Evolutionary conservation across 306 rosid species (phyloP).

Genomic region (Coriaria nepalensis): DNA sequence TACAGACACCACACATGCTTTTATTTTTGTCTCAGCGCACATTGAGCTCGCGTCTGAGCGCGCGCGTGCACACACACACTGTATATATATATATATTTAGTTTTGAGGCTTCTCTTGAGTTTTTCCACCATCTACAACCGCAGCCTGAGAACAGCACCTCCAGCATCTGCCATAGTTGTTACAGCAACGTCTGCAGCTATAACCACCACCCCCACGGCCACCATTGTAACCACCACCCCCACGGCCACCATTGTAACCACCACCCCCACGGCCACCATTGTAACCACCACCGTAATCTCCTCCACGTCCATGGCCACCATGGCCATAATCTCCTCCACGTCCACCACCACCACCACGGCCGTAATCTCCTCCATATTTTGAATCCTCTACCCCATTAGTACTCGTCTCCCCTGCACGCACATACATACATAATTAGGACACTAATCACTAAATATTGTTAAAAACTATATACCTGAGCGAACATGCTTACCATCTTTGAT

Average conservation of each 20-base stretch:
- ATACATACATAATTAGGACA: background rate
- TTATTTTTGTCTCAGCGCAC: too few species aligned
- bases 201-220: conserved; percentile 21
- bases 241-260: background rate
- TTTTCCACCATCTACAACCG: background rate
- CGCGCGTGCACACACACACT: too few species aligned
- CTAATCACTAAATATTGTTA: background rate
- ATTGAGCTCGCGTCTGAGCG: too few species aligned
- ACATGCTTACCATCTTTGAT: conserved; percentile 6
- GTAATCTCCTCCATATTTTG: conserved; percentile 2
- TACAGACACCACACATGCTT: too few species aligned
- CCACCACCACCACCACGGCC: background rate
- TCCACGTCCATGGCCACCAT: background rate
- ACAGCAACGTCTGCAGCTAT: background rate
- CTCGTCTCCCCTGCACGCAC: conserved; percentile 1
- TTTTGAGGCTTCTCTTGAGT: too few species aligned
- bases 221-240: conserved; percentile 29
- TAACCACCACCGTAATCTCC: background rate
- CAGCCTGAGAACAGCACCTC: background rate
- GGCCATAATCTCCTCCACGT: background rate
- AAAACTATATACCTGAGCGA: background rate
- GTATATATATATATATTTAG: too few species aligned
- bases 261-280: background rate
- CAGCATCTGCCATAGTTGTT: background rate
- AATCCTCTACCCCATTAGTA: conserved; percentile 6